A percentile compares a stretch with the other conserved stretches of the same genome.
Evolutionary conservation across 2,329 filamentous ascomycete species (phyloP).

Genomic region (Sarocladiaceae sp.): DNA sequence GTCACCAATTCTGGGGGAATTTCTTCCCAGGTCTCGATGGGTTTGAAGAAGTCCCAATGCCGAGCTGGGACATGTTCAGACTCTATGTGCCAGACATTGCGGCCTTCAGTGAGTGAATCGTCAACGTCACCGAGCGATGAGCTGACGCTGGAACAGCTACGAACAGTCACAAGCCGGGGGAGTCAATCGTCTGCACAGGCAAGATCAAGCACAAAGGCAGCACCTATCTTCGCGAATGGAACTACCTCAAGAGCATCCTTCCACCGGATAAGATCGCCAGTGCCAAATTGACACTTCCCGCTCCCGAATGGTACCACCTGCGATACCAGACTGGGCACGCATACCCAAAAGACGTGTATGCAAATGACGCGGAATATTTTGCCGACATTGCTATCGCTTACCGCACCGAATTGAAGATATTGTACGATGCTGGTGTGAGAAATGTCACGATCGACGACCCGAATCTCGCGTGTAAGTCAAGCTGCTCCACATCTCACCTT

Average conservation of each 20-base stretch:
- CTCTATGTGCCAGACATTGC: constrained; percentile 5
- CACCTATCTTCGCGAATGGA: constrained; percentile 21
- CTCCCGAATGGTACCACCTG: constrained; percentile 55
- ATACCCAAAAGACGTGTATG: constrained; percentile 39
- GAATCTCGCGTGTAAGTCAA: constrained; percentile 35
- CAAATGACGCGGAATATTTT: constrained; percentile 41
- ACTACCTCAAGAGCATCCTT: constrained; percentile 23
- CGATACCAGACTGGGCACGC: constrained; percentile 36
- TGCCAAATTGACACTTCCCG: constrained; percentile 55
- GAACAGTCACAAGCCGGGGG: constrained; percentile 8
- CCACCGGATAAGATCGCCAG: constrained; percentile 49
- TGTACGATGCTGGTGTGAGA: constrained; percentile 42
- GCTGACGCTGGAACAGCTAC: constrained; percentile 14
- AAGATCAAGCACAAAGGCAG: constrained; percentile 24
- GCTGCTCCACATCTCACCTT: not conserved
- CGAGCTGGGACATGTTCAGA: constrained; percentile 5
- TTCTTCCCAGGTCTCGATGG: constrained; percentile 4
- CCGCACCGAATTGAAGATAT: constrained; percentile 38
- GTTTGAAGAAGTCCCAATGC: constrained; percentile 3
- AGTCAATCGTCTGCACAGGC: constrained; percentile 19
- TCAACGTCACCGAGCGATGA: constrained; percentile 20
- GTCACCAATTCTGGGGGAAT: constrained; percentile 4
- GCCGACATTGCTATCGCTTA: constrained; percentile 44
- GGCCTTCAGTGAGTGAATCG: constrained; percentile 27
- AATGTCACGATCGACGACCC: constrained; percentile 50